Conservation (phyloP, 176 grass and related monocot species). For the Musa troglodytarum region DNA sequence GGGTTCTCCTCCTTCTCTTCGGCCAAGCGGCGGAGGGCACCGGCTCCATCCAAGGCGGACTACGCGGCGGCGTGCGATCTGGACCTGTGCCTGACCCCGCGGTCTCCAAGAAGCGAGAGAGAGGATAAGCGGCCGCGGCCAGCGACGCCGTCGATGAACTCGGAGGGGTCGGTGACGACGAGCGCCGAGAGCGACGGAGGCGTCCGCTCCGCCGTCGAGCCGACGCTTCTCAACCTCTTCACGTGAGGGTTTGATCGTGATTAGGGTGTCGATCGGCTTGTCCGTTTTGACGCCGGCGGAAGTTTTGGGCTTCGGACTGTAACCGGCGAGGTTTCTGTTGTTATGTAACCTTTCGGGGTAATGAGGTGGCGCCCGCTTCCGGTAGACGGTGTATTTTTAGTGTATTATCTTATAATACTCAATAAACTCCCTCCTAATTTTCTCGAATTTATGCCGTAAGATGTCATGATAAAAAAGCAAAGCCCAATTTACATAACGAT, state of each 20-base stretch:
- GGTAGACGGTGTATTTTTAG: too few species aligned
- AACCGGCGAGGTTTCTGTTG: too few species aligned
- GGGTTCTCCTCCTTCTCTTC: constrained; percentile 26
- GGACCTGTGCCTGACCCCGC: constrained; percentile 51
- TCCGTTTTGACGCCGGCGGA: not conserved
- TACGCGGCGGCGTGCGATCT: constrained; percentile 36
- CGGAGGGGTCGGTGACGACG: constrained; percentile 61
- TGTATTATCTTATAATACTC: too few species aligned
- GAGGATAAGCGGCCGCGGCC: not conserved
- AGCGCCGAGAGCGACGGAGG: constrained; percentile 12
- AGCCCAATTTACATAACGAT: too few species aligned
- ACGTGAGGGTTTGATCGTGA: not conserved
- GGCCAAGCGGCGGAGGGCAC: constrained; percentile 24
- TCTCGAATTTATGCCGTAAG: too few species aligned
- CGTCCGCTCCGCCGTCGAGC: not conserved
- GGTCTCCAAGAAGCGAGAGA: not conserved
- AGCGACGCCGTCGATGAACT: constrained; percentile 20
- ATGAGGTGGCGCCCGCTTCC: too few species aligned
- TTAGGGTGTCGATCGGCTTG: not conserved
- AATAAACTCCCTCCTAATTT: too few species aligned
- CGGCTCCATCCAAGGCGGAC: not conserved
- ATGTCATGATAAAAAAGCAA: too few species aligned
- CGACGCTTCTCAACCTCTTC: constrained; percentile 4
- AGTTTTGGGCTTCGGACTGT: not conserved
- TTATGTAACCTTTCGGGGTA: too few species aligned